Conservation (phyloP, 2,329 filamentous ascomycete species). For the Aspergillus spinulosporus region DNA sequence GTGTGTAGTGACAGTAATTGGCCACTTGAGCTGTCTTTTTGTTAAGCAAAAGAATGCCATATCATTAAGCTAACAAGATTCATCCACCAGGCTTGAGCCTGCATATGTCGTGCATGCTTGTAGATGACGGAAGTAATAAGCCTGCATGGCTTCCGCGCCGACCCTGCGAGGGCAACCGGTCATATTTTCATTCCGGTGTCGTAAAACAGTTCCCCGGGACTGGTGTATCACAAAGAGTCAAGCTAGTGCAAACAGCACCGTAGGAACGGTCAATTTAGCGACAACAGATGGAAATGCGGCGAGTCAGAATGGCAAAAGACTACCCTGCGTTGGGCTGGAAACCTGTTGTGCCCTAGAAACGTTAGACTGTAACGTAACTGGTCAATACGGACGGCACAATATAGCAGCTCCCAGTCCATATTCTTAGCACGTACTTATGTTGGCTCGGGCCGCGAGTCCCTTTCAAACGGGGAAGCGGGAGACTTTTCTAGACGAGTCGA, state of each 20-base stretch:
- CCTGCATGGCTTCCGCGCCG: neutral
- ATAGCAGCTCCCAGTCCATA: neutral
- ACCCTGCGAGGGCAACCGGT: slow-evolving; percentile 1
- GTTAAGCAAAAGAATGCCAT: neutral
- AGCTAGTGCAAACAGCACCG: neutral
- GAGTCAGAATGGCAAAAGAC: neutral
- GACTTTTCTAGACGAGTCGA: slow-evolving; percentile 10
- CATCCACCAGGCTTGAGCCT: neutral
- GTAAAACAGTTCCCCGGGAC: neutral
- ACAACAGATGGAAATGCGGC: neutral
- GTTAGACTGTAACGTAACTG: neutral
- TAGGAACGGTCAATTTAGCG: neutral
- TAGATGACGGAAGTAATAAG: neutral
- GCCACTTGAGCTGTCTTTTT: neutral
- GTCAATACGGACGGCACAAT: slow-evolving; percentile 7
- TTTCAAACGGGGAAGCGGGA: slow-evolving; percentile 12
- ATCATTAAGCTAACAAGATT: neutral
- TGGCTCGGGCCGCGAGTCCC: slow-evolving; percentile 9
- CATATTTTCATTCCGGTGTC: slow-evolving; percentile 1
- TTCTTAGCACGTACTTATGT: slow-evolving; percentile 3
- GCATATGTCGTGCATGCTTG: slow-evolving; percentile 1
- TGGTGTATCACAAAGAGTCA: neutral
- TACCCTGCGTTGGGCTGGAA: neutral
- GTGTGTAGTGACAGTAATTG: neutral
- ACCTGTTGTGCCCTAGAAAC: neutral